phyloP scores from a whole-genome alignment of 1,284 basidiomycete species.

The Marasmius sp. region DNA sequence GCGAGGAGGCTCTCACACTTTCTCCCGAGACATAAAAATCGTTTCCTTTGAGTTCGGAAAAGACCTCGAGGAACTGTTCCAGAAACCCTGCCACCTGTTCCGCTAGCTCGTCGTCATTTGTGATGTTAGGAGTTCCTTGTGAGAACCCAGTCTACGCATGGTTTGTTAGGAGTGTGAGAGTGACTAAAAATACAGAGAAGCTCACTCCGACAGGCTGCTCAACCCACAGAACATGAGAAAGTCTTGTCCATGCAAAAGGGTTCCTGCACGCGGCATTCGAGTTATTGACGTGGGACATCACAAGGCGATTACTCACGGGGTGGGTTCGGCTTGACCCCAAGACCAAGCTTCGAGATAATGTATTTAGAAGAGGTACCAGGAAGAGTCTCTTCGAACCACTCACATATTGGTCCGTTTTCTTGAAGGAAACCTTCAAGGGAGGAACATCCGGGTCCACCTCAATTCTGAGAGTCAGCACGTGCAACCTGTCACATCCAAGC shows the following conservation, averaged over 20 bases:
- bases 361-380: constrained; percentile 16
- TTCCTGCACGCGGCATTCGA: constrained; percentile 26
- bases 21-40: constrained; percentile 53
- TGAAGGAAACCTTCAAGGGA: constrained; percentile 74
- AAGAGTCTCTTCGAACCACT: constrained; percentile 3
- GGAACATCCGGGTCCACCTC: constrained; percentile 61
- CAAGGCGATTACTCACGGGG: constrained; percentile 29
- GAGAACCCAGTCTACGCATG: constrained; percentile 63
- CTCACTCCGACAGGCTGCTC: constrained; percentile 72
- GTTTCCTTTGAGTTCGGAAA: constrained; percentile 52
- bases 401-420: constrained; percentile 63
- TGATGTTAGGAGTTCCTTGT: constrained; percentile 64
- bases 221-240: constrained; percentile 70
- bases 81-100: constrained; percentile 51
- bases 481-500: constrained; percentile 18
- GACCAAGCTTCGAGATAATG: constrained; percentile 43
- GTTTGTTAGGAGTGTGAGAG: constrained; percentile 3
- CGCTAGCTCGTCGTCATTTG: constrained; percentile 63
- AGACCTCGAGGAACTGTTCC: constrained; percentile 55
- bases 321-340: constrained; percentile 54
- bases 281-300: not conserved
- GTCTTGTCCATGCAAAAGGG: constrained; percentile 70
- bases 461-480: constrained; percentile 1
- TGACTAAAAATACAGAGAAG: not conserved
- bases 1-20: constrained; percentile 37